Conservation (phyloP, 2,329 filamentous ascomycete species). For the Aspergillus nomiae region DNA sequence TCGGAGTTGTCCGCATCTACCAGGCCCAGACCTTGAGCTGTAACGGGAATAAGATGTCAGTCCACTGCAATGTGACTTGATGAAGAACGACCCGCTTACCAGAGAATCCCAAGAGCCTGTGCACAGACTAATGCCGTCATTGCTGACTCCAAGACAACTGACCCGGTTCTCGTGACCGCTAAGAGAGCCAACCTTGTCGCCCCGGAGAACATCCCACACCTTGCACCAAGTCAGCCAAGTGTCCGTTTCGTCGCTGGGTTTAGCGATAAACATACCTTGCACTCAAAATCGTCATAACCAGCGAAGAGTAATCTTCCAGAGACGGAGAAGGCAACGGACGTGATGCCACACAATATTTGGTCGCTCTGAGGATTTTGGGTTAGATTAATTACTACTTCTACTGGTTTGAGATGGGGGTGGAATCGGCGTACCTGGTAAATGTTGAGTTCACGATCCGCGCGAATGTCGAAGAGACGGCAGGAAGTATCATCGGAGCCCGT, state of each 20-base stretch:
- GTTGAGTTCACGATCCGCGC: constrained; percentile 80
- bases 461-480: constrained; percentile 95
- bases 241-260: background rate
- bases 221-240: constrained; percentile 45
- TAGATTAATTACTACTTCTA: background rate
- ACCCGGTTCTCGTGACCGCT: constrained; percentile 98
- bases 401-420: constrained; percentile 1
- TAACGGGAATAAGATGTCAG: constrained; percentile 18
- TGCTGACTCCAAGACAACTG: constrained; percentile 97
- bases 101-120: constrained; percentile 99
- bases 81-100: constrained; percentile 61
- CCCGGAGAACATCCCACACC: constrained; percentile 97
- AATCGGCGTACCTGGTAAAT: constrained; percentile 61
- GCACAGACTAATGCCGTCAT: constrained; percentile 98
- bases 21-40: constrained; percentile 89
- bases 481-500: constrained; percentile 97
- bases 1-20: constrained; percentile 46
- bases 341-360: constrained; percentile 96
- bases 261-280: constrained; percentile 72
- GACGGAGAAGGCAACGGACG: constrained; percentile 95
- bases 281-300: constrained; percentile 98
- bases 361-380: constrained; percentile 67
- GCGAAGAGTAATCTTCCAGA: constrained; percentile 94
- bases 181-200: constrained; percentile 94
- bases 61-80: background rate